phyloP scores from a whole-genome alignment of 805 yeast species.

The Candida coquimbonensis region DNA sequence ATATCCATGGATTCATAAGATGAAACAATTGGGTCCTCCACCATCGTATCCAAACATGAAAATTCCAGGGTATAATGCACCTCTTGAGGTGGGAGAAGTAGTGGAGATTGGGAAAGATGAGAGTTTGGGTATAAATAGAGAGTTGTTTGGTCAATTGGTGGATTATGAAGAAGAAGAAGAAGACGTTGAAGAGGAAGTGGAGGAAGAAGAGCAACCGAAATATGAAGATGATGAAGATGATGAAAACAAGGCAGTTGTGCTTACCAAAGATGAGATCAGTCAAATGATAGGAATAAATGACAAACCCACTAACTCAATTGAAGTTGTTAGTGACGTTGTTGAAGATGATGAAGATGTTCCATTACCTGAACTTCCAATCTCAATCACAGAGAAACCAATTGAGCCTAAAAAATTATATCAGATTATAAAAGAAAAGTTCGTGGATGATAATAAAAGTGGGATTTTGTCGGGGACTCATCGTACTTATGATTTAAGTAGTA shows the following conservation, averaged over 20 bases:
- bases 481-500: slow-evolving; percentile 18
- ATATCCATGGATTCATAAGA: slow-evolving; percentile 68
- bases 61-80: slow-evolving; percentile 48
- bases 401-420: slow-evolving; percentile 20
- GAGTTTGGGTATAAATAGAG: slow-evolving; percentile 9
- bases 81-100: slow-evolving; percentile 29
- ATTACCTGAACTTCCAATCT: slow-evolving; percentile 10
- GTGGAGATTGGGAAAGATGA: slow-evolving; percentile 16
- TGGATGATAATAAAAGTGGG: slow-evolving; percentile 4
- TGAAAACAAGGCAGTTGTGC: slow-evolving; percentile 8
- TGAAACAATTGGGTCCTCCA: slow-evolving; percentile 72
- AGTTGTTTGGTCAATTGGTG: slow-evolving; percentile 27
- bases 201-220: slow-evolving; percentile 4
- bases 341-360: slow-evolving; percentile 23
- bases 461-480: slow-evolving; percentile 11
- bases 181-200: slow-evolving; percentile 8
- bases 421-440: slow-evolving; percentile 17
- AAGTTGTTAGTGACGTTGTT: too few species aligned
- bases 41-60: slow-evolving; percentile 68
- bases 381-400: slow-evolving; percentile 10
- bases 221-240: slow-evolving; percentile 15
- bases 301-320: too few species aligned
- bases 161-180: slow-evolving; percentile 15
- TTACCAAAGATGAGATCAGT: slow-evolving; percentile 9
- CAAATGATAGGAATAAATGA: slow-evolving; percentile 1